Conservation (phyloP, 305 asterid species). For the Petunia hybrid region DNA sequence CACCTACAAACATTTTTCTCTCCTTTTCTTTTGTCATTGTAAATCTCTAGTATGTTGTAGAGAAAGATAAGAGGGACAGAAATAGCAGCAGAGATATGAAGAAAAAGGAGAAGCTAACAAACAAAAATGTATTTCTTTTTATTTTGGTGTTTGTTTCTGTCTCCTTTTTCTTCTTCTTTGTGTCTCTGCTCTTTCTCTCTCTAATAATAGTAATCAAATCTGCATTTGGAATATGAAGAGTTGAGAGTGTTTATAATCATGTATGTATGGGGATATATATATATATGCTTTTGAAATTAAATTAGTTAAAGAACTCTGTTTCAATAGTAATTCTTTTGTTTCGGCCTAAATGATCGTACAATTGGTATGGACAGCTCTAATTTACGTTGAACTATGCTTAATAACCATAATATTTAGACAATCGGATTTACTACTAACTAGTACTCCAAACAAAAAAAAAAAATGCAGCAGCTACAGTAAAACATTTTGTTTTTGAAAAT, state of each 20-base stretch:
- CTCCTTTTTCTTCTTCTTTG: background rate
- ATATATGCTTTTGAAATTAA: background rate
- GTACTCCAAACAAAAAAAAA: too few species aligned
- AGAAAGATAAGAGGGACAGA: background rate
- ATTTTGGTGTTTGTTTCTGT: background rate
- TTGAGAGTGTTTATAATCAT: background rate
- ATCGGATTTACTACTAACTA: too few species aligned
- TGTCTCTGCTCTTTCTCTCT: background rate
- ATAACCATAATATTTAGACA: too few species aligned
- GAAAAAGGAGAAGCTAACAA: background rate
- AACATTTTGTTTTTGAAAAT: too few species aligned
- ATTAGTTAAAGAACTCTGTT: too few species aligned
- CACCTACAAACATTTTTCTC: slow-evolving; percentile 34
- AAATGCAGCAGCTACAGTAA: too few species aligned
- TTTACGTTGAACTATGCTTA: too few species aligned
- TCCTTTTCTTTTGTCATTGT: slow-evolving; percentile 23
- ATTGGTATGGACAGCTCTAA: too few species aligned
- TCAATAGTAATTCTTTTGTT: too few species aligned
- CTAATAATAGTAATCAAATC: background rate
- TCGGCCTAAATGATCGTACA: too few species aligned
- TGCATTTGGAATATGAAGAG: background rate
- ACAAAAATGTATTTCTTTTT: background rate
- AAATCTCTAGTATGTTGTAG: background rate
- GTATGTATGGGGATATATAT: background rate
- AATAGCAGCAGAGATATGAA: background rate